Conservation (phyloP, 2,329 filamentous ascomycete genomes). For the Ophiostoma triangulosporum region DNA sequence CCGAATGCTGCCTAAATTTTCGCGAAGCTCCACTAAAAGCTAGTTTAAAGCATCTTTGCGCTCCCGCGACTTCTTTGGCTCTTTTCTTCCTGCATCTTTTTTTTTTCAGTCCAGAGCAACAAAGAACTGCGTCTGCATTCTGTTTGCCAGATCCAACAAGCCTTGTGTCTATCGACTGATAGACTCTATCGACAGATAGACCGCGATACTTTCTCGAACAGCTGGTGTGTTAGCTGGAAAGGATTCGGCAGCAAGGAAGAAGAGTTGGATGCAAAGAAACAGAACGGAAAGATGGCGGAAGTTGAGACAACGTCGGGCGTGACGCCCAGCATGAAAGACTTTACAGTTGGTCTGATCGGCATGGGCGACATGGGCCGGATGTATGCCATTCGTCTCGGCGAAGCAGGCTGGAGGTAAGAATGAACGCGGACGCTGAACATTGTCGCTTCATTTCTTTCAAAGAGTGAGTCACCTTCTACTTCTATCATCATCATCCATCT, state of each 20-base stretch:
- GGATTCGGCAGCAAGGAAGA: background rate
- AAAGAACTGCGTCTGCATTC: background rate
- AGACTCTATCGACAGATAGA: background rate
- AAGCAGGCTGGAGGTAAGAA: slow-evolving; percentile 88
- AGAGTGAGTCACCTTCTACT: slow-evolving; percentile 4
- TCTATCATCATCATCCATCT: background rate
- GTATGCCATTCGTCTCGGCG: slow-evolving; percentile 81
- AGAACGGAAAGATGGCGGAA: slow-evolving; percentile 4
- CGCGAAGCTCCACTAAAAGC: background rate
- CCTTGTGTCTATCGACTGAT: background rate
- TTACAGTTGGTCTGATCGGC: slow-evolving; percentile 84
- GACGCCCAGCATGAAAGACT: slow-evolving; percentile 41
- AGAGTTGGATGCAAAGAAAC: background rate
- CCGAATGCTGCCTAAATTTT: background rate
- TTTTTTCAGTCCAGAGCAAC: background rate
- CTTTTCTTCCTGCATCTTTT: slow-evolving; percentile 1
- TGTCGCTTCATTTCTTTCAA: background rate
- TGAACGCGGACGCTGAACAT: background rate
- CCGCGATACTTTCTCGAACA: background rate
- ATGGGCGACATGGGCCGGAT: slow-evolving; percentile 99
- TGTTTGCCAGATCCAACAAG: background rate
- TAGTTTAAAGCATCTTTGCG: slow-evolving; percentile 4
- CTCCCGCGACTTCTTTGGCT: background rate
- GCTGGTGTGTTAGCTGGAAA: background rate
- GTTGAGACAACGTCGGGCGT: slow-evolving; percentile 1